A percentile compares a stretch with the other conserved stretches of the same genome.
Evolutionary conservation across 306 rosid species (phyloP).

Genomic region (Vigna trinervia): DNA sequence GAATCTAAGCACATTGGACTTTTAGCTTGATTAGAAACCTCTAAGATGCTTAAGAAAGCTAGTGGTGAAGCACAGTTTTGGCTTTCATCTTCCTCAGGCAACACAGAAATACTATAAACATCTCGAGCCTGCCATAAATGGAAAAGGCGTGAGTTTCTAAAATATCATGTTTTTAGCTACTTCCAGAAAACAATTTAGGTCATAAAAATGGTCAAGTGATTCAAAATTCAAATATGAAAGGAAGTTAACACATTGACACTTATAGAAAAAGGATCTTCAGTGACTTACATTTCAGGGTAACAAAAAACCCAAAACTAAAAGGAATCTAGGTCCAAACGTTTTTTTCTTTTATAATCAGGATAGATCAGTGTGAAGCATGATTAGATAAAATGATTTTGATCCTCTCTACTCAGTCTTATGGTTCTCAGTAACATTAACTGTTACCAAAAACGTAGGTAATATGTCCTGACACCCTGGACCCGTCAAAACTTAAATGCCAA

Average conservation of each 20-base stretch:
- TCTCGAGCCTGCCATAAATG: constrained; percentile 68
- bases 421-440: constrained; percentile 29
- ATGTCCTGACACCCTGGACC: constrained; percentile 16
- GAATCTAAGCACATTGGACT: constrained; percentile 57
- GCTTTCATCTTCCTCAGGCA: constrained; percentile 57
- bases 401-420: constrained; percentile 26
- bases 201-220: constrained; percentile 33
- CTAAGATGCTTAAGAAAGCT: constrained; percentile 66
- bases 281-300: constrained; percentile 9
- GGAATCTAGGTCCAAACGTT: constrained; percentile 15
- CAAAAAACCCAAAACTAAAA: constrained; percentile 9
- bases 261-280: constrained; percentile 25
- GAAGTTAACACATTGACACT: not conserved
- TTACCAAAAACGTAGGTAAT: not conserved
- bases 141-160: not conserved
- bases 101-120: constrained; percentile 64
- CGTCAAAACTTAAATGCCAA: constrained; percentile 22
- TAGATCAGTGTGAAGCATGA: constrained; percentile 20
- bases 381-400: not conserved
- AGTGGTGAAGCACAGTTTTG: constrained; percentile 60
- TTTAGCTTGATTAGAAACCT: constrained; percentile 65
- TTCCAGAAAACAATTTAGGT: constrained; percentile 22
- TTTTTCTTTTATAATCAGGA: not conserved
- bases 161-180: constrained; percentile 10
- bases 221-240: constrained; percentile 36